Evolutionary conservation across 106 monocot species (phyloP).

Genomic region (Dioscorea zingiberensis): DNA sequence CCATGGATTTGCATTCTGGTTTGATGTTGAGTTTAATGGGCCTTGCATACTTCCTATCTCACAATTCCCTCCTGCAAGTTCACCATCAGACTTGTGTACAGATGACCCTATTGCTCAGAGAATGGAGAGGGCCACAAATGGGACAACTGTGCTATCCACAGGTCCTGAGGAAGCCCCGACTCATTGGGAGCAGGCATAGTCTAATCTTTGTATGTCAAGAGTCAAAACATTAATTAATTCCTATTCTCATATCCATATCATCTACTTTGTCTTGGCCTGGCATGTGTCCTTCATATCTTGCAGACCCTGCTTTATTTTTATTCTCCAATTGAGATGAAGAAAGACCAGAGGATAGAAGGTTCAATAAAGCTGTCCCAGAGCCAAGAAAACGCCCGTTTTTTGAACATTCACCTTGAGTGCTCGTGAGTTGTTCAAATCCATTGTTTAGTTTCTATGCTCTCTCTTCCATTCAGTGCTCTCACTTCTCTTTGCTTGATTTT

Average conservation of each 20-base stretch:
- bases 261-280: too few species aligned
- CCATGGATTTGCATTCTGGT: constrained; percentile 99
- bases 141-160: constrained; percentile 73
- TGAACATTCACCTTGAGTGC: constrained; percentile 89
- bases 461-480: background rate
- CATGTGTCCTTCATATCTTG: background rate
- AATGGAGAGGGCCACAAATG: constrained; percentile 36
- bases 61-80: constrained; percentile 6
- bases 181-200: constrained; percentile 92
- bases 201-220: background rate
- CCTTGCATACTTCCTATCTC: constrained; percentile 27
- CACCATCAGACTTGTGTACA: constrained; percentile 12
- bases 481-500: background rate
- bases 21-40: constrained; percentile 94
- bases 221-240: background rate
- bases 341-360: constrained; percentile 87
- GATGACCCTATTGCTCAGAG: constrained; percentile 24
- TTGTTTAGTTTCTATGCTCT: background rate
- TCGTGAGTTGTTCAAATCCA: constrained; percentile 35
- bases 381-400: constrained; percentile 71
- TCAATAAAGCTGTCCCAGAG: constrained; percentile 81
- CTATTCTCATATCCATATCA: background rate
- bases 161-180: constrained; percentile 96
- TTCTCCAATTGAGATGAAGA: constrained; percentile 83
- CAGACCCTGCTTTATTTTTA: constrained; percentile 93